Base-by-base conservation (phyloP, 306 rosid species). In the Malus sylvestris region DNA sequence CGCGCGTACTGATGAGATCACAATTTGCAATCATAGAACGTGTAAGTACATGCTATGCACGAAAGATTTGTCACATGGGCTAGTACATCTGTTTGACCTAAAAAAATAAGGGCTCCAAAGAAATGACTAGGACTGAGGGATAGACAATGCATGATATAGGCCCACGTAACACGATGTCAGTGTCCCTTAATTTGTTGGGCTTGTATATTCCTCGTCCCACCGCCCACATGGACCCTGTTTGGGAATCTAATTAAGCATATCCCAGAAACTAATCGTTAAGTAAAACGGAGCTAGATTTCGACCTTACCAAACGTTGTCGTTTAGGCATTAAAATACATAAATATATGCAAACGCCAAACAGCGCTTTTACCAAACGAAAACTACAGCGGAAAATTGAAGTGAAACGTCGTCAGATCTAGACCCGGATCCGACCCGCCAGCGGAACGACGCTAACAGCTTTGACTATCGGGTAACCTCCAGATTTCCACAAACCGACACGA, bases 401-500 rank as follows among this genome's bases (percentile, higher is more conserved):
- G 27, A 15, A 20, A 8, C 12, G 10, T 38, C 35, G 19, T 64
- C 14, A 64, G 68, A 64, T 64, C 68, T 35, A 51, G 23, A 66
- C 40, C 70, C 6, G 70, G 51, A 66, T 38, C 70, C 49, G 70
- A 66, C 70, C 68, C 68, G 27, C 67, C 33, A 60, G 12, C 45
- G 30, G 59, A 35, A 16, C 69, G 77, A 74, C 70, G 77, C 53
- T 60, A 69, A 61, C 77, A 27, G 13, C 6, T 72, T 72, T 73
- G 77, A 73, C 77, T 46, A 60, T 27, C 67, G 76, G 38, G 29
- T 35, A 15, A 40, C 29, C 27, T 58, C 68, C 58, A 40, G 35
- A 32, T 76, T 76, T 30, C 40, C 53, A 20, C 80, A 68, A 67
- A 67, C 73, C 66, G 65, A 76, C 79, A 46, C 20, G 35, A 18